Conservation (phyloP, 2,329 filamentous ascomycete species). For the Fusarium succisae region DNA sequence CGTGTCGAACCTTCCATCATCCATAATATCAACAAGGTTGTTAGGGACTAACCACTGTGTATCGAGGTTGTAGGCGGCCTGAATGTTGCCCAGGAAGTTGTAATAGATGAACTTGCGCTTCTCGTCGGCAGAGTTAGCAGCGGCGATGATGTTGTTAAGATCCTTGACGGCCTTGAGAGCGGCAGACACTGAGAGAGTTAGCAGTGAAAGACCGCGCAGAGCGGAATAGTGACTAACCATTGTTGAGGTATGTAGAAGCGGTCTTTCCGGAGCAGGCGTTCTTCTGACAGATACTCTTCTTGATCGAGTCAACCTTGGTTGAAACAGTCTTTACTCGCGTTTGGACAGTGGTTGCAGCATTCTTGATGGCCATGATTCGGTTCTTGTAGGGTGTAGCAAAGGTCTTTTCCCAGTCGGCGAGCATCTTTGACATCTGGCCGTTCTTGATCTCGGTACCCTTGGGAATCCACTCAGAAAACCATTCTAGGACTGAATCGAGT, state of each 20-base stretch:
- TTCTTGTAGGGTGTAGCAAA: conserved; percentile 18
- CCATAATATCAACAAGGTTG: neutral
- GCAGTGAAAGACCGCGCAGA: rapidly evolving
- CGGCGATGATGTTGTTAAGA: conserved; percentile 1
- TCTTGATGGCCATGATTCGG: conserved; percentile 14
- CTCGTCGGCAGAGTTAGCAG: neutral
- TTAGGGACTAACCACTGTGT: neutral
- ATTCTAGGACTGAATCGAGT: neutral
- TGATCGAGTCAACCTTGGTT: neutral
- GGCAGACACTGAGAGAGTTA: neutral
- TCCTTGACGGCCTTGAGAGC: conserved; percentile 14
- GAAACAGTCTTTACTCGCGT: neutral
- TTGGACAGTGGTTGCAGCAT: neutral
- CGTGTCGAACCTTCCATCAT: neutral
- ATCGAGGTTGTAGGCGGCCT: neutral
- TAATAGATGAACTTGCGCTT: conserved; percentile 10
- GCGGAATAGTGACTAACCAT: neutral
- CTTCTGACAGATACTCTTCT: conserved; percentile 12
- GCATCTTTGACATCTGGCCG: conserved; percentile 7
- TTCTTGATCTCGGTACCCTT: conserved; percentile 3
- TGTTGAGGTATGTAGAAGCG: conserved; percentile 16
- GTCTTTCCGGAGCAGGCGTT: conserved; percentile 23
- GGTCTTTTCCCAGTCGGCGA: conserved; percentile 16
- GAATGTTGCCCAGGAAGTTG: conserved; percentile 9
- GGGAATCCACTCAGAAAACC: conserved; percentile 24